A percentile compares a stretch with the other conserved stretches of the same genome.
Conservation (phyloP, 768 basidiomycete genomes). For the Lentinula raphanica region DNA sequence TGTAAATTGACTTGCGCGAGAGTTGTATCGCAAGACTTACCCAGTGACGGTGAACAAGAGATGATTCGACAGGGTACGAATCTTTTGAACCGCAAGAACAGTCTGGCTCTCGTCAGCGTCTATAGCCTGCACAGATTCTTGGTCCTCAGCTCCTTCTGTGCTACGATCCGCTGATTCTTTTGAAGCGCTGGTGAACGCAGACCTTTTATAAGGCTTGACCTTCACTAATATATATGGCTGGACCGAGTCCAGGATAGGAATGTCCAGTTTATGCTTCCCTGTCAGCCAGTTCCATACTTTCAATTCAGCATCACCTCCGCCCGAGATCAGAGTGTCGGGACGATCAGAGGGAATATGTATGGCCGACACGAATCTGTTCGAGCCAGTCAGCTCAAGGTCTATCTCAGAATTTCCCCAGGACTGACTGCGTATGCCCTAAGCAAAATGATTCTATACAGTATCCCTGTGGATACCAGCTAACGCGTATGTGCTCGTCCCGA, state of each 20-base stretch:
- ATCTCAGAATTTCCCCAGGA: background rate
- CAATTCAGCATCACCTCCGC: slow-evolving; percentile 77
- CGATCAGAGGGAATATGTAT: slow-evolving; percentile 58
- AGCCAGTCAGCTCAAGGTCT: background rate
- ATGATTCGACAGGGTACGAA: slow-evolving; percentile 41
- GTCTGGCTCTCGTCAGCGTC: slow-evolving; percentile 14
- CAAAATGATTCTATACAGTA: slow-evolving; percentile 84
- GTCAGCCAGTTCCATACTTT: slow-evolving; percentile 79
- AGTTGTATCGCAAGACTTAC: slow-evolving; percentile 36
- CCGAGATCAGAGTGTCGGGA: slow-evolving; percentile 61
- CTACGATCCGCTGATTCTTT: slow-evolving; percentile 14
- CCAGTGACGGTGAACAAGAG: slow-evolving; percentile 70
- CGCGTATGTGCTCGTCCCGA: slow-evolving; percentile 91
- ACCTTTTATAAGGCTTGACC: slow-evolving; percentile 28
- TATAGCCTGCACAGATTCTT: background rate
- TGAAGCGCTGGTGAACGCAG: slow-evolving; percentile 12
- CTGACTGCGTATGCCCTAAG: slow-evolving; percentile 78
- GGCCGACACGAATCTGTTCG: slow-evolving; percentile 72
- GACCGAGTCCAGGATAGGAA: slow-evolving; percentile 45
- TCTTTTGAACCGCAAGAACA: slow-evolving; percentile 54
- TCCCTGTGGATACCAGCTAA: slow-evolving; percentile 86
- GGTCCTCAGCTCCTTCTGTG: slow-evolving; percentile 8
- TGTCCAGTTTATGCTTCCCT: slow-evolving; percentile 47
- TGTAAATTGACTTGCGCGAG: background rate
- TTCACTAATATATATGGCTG: slow-evolving; percentile 41